These are phyloP conservation scores for Exophiala bonariae DNA, from an alignment of 2,329 filamentous ascomycete genomes.

Conservation along the genomic window DNA sequence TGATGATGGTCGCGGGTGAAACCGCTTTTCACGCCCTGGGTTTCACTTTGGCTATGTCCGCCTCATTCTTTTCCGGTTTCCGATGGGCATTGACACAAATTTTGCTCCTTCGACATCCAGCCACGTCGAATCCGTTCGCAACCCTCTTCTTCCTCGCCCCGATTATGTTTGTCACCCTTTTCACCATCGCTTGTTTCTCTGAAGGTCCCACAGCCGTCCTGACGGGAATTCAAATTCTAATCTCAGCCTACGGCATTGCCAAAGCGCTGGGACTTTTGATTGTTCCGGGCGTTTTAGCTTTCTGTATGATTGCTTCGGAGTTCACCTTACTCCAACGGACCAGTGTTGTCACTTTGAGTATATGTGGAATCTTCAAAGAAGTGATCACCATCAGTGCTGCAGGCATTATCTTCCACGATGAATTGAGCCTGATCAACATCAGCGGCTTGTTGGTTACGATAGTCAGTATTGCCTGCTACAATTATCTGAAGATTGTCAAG, in stretches of 20 bases:
- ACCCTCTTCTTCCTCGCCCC: constrained; percentile 98
- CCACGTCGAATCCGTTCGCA: constrained; percentile 93
- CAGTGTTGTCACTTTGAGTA: constrained; percentile 91
- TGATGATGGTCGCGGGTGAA: constrained; percentile 98
- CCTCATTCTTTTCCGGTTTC: constrained; percentile 93
- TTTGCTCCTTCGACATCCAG: constrained; percentile 86
- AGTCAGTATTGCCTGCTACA: constrained; percentile 81
- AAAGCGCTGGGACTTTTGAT: constrained; percentile 72
- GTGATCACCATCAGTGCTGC: constrained; percentile 93
- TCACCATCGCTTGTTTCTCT: constrained; percentile 78
- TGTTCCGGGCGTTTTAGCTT: constrained; percentile 88
- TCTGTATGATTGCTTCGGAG: constrained; percentile 94
- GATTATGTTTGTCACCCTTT: constrained; percentile 85
- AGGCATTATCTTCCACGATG: constrained; percentile 83
- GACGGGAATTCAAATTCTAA: constrained; percentile 64
- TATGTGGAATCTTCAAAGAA: constrained; percentile 98
- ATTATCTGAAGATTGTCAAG: constrained; percentile 87
- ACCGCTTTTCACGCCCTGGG: constrained; percentile 83
- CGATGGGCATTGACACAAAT: constrained; percentile 99
- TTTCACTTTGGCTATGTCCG: constrained; percentile 88
- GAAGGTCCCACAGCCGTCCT: constrained; percentile 73
- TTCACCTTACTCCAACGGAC: constrained; percentile 94
- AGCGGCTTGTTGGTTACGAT: constrained; percentile 87
- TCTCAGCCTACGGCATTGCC: constrained; percentile 65
- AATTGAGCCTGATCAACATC: constrained; percentile 82